Evolutionary conservation across 2,329 filamentous ascomycete species (phyloP).

Genomic region (Trichophyton schoenleinii): DNA sequence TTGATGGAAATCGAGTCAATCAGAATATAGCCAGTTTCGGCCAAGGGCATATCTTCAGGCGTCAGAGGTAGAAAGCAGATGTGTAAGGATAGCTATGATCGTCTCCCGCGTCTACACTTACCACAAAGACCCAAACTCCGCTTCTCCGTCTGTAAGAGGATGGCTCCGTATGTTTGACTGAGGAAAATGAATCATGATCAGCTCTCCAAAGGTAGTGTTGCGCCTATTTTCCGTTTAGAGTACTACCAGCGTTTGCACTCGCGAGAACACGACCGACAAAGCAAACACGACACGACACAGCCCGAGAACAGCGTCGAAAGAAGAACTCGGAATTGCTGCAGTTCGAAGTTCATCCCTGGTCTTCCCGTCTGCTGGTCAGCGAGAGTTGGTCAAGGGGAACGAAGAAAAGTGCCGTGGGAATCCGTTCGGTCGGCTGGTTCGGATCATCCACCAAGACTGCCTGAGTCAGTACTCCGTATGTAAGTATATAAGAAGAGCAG

Average conservation of each 20-base stretch:
- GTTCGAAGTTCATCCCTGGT: background rate
- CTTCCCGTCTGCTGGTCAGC: background rate
- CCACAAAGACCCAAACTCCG: background rate
- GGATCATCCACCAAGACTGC: slow-evolving; percentile 5
- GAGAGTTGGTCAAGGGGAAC: background rate
- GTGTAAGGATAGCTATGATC: background rate
- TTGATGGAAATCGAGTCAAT: background rate
- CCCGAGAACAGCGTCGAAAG: background rate
- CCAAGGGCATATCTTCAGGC: background rate
- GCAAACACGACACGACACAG: background rate
- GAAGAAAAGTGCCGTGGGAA: background rate
- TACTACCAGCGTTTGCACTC: too few relatives aligned
- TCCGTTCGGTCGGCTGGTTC: slow-evolving; percentile 3
- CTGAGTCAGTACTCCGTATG: background rate
- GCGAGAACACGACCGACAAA: background rate
- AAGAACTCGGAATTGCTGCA: background rate
- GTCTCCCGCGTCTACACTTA: background rate
- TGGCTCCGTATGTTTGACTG: background rate
- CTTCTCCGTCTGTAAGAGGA: background rate
- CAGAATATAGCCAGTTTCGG: background rate
- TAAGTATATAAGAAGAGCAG: background rate
- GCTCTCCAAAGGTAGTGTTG: background rate
- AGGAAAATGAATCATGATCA: background rate
- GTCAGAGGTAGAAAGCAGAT: background rate
- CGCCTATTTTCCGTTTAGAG: too few relatives aligned